phyloP scores from a whole-genome alignment of 2,329 filamentous ascomycete genomes.

The Colletotrichum graminicola region DNA sequence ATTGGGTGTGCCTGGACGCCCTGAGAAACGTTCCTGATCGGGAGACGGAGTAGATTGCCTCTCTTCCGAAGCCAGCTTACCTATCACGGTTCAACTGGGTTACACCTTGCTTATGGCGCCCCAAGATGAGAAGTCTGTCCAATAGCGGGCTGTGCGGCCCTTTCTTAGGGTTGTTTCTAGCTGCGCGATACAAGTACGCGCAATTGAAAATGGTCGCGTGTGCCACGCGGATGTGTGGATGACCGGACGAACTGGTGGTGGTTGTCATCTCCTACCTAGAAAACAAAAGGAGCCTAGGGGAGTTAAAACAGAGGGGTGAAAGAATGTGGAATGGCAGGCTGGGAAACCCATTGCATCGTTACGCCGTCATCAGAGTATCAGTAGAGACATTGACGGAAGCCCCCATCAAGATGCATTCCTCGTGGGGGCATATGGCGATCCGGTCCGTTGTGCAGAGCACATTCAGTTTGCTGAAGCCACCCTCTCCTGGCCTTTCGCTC shows the following conservation, averaged over 20 bases:
- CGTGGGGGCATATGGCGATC: not conserved
- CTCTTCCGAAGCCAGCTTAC: not conserved
- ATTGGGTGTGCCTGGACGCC: conserved; percentile 8
- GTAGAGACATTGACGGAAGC: conserved; percentile 5
- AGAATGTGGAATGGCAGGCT: conserved; percentile 34
- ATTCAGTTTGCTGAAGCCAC: not conserved
- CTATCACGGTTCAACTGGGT: not conserved
- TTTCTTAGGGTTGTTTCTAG: not conserved
- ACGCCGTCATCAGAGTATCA: not conserved
- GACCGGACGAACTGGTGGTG: not conserved
- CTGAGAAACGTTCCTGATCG: not conserved
- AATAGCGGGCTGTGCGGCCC: not conserved
- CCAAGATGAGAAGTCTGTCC: not conserved
- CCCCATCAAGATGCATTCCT: conserved; percentile 4
- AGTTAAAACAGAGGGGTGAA: not conserved
- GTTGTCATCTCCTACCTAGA: conserved; percentile 6
- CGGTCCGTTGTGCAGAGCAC: not conserved
- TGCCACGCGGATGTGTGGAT: not conserved
- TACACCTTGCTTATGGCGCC: not conserved
- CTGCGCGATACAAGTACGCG: not conserved
- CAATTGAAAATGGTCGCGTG: conserved; percentile 1
- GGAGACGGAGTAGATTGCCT: conserved; percentile 6
- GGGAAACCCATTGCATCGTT: conserved; percentile 3
- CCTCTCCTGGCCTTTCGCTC: not conserved
- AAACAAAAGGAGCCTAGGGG: not conserved